phyloP scores from a whole-genome alignment of 192 early-diverging fungal species.

The Anaeromyces robustus region DNA sequence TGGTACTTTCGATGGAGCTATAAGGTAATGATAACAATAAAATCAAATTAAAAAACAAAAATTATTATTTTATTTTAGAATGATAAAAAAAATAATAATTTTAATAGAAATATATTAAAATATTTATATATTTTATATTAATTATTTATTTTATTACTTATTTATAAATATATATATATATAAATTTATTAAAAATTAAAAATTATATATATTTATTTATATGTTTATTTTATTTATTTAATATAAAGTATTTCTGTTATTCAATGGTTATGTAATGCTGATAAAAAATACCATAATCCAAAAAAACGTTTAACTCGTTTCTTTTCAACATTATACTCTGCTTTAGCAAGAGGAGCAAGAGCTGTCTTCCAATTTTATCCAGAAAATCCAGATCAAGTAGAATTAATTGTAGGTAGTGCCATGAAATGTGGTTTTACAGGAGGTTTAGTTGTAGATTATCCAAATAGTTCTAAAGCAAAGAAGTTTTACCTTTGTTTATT shows the following conservation, averaged over 20 bases:
- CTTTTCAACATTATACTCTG: slow-evolving; percentile 84
- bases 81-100: too few relatives aligned
- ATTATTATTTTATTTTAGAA: too few relatives aligned
- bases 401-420: slow-evolving; percentile 75
- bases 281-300: slow-evolving; percentile 75
- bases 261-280: slow-evolving; percentile 98
- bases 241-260: slow-evolving; percentile 82
- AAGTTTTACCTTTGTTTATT: slow-evolving; percentile 94
- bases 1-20: slow-evolving; percentile 91
- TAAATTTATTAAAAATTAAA: too few relatives aligned
- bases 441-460: slow-evolving; percentile 88
- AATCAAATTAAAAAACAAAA: too few relatives aligned
- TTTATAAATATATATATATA: too few relatives aligned
- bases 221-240: too few relatives aligned
- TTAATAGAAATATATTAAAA: too few relatives aligned
- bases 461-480: slow-evolving; percentile 89
- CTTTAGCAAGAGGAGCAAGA: slow-evolving; percentile 70
- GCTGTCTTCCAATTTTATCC: slow-evolving; percentile 98
- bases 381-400: slow-evolving; percentile 84
- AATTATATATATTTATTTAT: too few relatives aligned
- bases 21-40: too few relatives aligned
- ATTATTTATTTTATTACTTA: too few relatives aligned
- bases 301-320: slow-evolving; percentile 69
- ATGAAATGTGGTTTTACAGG: slow-evolving; percentile 90
- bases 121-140: too few relatives aligned